Evolutionary conservation across 805 yeast species (phyloP), one percentile per base, ranked within the genome.

Genomic region (Monosporozyma solicola): DNA sequence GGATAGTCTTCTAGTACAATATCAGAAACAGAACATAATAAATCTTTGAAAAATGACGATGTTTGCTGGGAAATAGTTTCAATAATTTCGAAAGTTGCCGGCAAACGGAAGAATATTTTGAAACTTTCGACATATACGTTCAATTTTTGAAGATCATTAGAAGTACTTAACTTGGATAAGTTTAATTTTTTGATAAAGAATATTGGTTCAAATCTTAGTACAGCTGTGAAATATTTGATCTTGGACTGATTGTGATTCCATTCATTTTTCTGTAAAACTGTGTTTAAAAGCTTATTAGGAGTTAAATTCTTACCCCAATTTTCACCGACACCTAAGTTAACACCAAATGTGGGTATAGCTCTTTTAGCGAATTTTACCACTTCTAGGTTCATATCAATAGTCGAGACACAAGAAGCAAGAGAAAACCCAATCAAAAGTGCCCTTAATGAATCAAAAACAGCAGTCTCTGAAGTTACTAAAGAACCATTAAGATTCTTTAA

Each of bases 61-160:
- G 70, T 61, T 41, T 58, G 56, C 5, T 52, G 39, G 5, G 73
- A 62, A 24, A 67, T 54, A n/a, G 50, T 54, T 20, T 63, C 61
- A 33, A 63, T 60, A 3, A 64, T 49, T n/a, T 50, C 55, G 16
- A 58, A 59, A 37, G 66, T 57, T 16, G 64, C 58, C 2, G 70
- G 71, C 41, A 65, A 58, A 24, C 64, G 57, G 41, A 70, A 67
- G 41, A 68, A 69, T 4, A 67, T 57, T 56, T 66, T 67, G 48
- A 73, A 61, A 27, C 73, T 71, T 43, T 74, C 74, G 2, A 70
- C 67, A 13, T 70, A 65, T 41, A 73, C 61, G 39, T 64, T 62
- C 41, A 72, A 50, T n/a, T 65, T 60, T 32, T 59, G 55, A 5
- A 60, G 49, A 41, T 59, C 61, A 3, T 56, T 44, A 8, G 51